A percentile compares a stretch with the other conserved stretches of the same genome.
phyloP scores from a whole-genome alignment of 306 rosid species.

The Citrullus mucosospermus region DNA sequence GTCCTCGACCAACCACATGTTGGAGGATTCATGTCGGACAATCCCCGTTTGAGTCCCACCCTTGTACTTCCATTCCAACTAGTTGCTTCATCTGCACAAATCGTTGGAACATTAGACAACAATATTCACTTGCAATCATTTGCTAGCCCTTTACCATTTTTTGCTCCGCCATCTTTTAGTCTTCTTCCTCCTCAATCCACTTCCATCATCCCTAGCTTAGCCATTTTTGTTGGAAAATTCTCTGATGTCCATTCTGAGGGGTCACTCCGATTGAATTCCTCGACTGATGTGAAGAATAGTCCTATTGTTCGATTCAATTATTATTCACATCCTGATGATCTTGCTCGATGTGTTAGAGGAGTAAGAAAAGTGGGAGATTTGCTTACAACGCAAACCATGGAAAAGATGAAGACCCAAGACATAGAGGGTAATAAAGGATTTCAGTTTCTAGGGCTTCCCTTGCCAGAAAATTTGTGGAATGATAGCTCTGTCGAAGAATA shows the following conservation, averaged over 20 bases:
- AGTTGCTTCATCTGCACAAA: background rate
- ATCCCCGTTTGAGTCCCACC: constrained; percentile 9
- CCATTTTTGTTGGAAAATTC: background rate
- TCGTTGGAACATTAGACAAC: background rate
- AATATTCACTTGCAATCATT: background rate
- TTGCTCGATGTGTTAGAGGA: background rate
- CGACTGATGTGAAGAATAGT: background rate
- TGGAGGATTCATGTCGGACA: constrained; percentile 18
- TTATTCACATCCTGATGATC: background rate
- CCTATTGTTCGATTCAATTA: constrained; percentile 5
- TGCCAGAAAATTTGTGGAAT: background rate
- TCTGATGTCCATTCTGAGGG: background rate
- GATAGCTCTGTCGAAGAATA: background rate
- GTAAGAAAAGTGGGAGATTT: background rate
- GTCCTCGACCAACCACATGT: constrained; percentile 9
- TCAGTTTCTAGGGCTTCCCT: background rate
- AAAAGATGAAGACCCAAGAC: background rate
- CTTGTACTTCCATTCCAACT: background rate
- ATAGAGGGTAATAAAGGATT: background rate
- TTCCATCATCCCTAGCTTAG: background rate
- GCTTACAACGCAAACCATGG: background rate
- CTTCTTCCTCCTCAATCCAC: background rate
- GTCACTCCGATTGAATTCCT: background rate
- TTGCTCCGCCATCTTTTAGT: background rate
- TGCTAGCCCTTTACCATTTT: background rate